Conservation (phyloP, 139 green algal genomes). For the Edaphochlamys debaryana region DNA sequence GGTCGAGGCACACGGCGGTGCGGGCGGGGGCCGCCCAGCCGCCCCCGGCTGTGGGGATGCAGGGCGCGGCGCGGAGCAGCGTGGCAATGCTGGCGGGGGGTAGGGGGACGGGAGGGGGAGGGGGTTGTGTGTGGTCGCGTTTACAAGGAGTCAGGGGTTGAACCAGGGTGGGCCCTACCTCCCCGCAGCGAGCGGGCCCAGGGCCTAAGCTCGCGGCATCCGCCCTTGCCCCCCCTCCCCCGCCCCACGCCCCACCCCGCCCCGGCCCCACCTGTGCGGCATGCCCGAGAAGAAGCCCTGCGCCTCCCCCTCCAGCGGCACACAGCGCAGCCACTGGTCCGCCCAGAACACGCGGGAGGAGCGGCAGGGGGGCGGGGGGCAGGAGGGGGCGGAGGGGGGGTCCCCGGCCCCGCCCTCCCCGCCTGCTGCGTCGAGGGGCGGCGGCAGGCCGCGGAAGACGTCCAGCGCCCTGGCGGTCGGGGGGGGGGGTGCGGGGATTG, state of each 20-base stretch:
- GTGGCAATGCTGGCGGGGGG: slow-evolving; percentile 32
- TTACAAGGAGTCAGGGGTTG: not conserved
- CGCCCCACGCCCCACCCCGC: not conserved
- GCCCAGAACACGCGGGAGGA: slow-evolving; percentile 41
- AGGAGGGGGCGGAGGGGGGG: no score
- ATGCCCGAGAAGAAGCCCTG: slow-evolving; percentile 67
- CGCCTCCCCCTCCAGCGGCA: slow-evolving; percentile 63
- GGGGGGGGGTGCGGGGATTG: not conserved
- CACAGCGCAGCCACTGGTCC: slow-evolving; percentile 58
- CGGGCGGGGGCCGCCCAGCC: slow-evolving; percentile 47
- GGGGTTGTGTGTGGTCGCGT: not conserved
- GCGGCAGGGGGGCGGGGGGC: no score
- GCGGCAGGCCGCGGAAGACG: slow-evolving; percentile 33
- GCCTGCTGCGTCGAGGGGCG: not conserved
- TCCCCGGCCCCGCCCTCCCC: no score
- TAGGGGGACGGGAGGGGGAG: not conserved
- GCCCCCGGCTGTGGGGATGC: slow-evolving; percentile 56
- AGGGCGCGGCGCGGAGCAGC: slow-evolving; percentile 43
- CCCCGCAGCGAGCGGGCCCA: no score
- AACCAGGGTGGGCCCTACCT: not conserved
- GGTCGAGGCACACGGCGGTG: slow-evolving; percentile 43
- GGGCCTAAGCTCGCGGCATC: no score
- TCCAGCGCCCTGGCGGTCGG: slow-evolving; percentile 39
- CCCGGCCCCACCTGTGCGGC: slow-evolving; percentile 38
- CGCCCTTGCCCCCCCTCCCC: not conserved